Conservation (phyloP, 2,329 filamentous ascomycete genomes). For the Paramyrothecium sp. region DNA sequence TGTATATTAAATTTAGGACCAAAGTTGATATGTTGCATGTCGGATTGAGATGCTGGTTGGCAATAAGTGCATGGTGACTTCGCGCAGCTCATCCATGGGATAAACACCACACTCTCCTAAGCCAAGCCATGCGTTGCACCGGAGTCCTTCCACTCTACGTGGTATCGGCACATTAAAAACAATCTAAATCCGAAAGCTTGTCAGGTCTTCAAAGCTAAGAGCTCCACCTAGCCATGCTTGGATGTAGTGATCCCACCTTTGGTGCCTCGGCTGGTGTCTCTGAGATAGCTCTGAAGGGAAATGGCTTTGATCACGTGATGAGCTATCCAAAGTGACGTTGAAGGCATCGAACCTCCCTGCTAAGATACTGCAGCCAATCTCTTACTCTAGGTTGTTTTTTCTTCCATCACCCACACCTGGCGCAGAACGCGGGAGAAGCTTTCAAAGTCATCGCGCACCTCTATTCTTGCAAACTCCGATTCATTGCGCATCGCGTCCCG, state of each 20-base stretch:
- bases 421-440: slow-evolving; percentile 30
- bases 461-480: slow-evolving; percentile 23
- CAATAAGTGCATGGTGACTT: background rate
- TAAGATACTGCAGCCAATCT: slow-evolving; percentile 15
- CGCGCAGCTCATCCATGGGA: background rate
- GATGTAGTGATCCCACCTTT: background rate
- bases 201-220: background rate
- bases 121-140: background rate
- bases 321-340: slow-evolving; percentile 29
- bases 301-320: slow-evolving; percentile 27
- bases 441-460: slow-evolving; percentile 28
- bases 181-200: too few relatives aligned
- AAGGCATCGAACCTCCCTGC: slow-evolving; percentile 25
- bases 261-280: background rate
- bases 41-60: background rate
- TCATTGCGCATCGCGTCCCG: slow-evolving; percentile 27
- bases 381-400: slow-evolving; percentile 33
- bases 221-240: background rate
- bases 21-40: background rate
- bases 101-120: background rate
- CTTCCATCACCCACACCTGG: slow-evolving; percentile 30
- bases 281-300: background rate
- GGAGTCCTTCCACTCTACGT: too few relatives aligned
- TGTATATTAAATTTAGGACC: slow-evolving; percentile 20
- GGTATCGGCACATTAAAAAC: too few relatives aligned